These are phyloP conservation scores for Alternaria panax DNA, from an alignment of 2,329 filamentous ascomycete species.

Conservation along the genomic window DNA sequence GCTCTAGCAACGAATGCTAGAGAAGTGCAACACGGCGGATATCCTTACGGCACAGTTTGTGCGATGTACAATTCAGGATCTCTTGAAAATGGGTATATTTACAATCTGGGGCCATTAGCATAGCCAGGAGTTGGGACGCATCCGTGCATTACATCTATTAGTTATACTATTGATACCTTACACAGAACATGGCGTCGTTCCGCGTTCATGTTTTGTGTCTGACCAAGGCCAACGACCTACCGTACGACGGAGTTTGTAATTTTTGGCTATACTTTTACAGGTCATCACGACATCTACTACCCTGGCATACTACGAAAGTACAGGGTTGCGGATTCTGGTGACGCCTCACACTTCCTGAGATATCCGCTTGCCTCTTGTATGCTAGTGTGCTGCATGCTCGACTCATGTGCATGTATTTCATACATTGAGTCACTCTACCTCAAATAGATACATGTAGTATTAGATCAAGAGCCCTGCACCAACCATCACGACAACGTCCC, in stretches of 20 bases:
- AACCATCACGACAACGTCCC: neutral
- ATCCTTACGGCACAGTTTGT: neutral
- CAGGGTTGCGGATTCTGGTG: neutral
- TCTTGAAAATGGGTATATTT: neutral
- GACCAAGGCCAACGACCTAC: neutral
- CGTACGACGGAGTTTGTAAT: neutral
- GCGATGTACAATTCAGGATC: neutral
- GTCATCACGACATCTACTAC: neutral
- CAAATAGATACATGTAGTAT: neutral
- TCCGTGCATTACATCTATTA: conserved; percentile 12
- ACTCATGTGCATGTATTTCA: neutral
- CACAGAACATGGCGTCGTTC: neutral
- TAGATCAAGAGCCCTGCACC: neutral
- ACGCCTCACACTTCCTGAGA: neutral
- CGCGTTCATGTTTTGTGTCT: neutral
- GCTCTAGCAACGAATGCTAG: neutral
- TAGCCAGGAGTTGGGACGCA: conserved; percentile 31
- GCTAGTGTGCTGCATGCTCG: conserved; percentile 10
- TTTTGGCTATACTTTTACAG: neutral
- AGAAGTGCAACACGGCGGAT: neutral
- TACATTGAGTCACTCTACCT: neutral
- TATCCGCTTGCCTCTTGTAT: conserved; percentile 14
- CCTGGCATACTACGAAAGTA: neutral
- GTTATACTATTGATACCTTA: neutral
- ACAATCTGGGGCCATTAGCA: conserved; percentile 24